Percentiles rank a stretch among this genome's conserved stretches.
Conservation (phyloP, 768 basidiomycete genomes). For the Dacryopinax primogenitus region DNA sequence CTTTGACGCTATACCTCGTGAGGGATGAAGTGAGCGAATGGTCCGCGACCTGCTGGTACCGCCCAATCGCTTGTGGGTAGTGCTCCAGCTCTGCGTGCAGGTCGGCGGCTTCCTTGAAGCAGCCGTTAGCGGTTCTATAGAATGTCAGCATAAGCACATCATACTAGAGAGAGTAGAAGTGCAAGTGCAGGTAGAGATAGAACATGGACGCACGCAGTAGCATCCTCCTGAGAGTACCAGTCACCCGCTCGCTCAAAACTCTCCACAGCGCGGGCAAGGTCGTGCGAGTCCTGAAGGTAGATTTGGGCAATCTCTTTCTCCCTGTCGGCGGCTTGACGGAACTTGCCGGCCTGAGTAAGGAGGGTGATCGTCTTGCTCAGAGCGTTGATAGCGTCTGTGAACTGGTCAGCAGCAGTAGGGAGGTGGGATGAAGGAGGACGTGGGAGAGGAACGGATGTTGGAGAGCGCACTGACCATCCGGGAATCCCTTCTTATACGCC, state of each 20-base stretch:
- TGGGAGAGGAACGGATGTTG: no score
- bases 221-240: constrained; percentile 97
- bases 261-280: constrained; percentile 77
- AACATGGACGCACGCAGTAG: constrained; percentile 58
- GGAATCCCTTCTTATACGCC: constrained; percentile 81
- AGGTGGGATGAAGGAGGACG: constrained; percentile 11
- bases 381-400: constrained; percentile 75
- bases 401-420: constrained; percentile 11
- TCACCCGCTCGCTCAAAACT: constrained; percentile 86
- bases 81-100: constrained; percentile 81
- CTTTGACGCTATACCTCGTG: constrained; percentile 98
- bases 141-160: constrained; percentile 8
- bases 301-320: constrained; percentile 96
- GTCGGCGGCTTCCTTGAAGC: constrained; percentile 94
- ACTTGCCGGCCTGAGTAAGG: constrained; percentile 72
- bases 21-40: constrained; percentile 65
- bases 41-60: constrained; percentile 82
- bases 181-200: constrained; percentile 13
- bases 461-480: constrained; percentile 54
- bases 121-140: constrained; percentile 82
- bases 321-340: constrained; percentile 93
- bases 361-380: constrained; percentile 71
- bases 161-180: neutral
- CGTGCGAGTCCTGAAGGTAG: constrained; percentile 67
- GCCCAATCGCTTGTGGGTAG: constrained; percentile 69